Evolutionary conservation across 352 stramenopile species (phyloP).

Genomic region (Pythium insidiosum): DNA sequence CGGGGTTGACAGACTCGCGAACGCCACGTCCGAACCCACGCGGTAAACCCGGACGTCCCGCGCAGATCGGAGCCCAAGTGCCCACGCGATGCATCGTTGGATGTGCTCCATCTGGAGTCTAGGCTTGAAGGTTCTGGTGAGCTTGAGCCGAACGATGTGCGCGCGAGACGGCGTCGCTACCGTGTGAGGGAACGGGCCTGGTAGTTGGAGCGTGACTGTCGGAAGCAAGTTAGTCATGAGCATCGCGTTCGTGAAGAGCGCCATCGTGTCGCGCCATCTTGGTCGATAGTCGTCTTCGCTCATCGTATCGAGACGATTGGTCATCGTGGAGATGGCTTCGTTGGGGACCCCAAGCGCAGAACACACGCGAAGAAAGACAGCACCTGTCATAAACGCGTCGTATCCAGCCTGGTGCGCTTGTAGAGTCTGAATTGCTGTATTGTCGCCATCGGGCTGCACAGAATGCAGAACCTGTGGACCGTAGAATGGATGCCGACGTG

Average conservation of each 20-base stretch:
- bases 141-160: conserved; percentile 39
- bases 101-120: conserved; percentile 67
- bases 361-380: conserved; percentile 63
- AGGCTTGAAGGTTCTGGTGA: conserved; percentile 33
- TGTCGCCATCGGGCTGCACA: not conserved
- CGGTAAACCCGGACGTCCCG: conserved; percentile 9
- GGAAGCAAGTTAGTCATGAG: conserved; percentile 55
- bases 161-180: conserved; percentile 34
- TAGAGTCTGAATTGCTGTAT: not conserved
- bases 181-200: conserved; percentile 3
- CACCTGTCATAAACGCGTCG: conserved; percentile 75
- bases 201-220: conserved; percentile 3
- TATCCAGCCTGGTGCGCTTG: conserved; percentile 62
- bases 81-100: conserved; percentile 56
- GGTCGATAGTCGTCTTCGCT: not conserved
- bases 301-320: not conserved
- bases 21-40: conserved; percentile 11
- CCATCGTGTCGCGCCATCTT: conserved; percentile 18
- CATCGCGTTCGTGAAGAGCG: conserved; percentile 29
- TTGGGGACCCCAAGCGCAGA: conserved; percentile 50
- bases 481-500: conserved; percentile 63
- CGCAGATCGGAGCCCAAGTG: conserved; percentile 22
- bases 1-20: conserved; percentile 6
- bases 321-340: conserved; percentile 33
- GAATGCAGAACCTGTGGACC: conserved; percentile 24